Base-by-base conservation (phyloP, 2,329 filamentous ascomycete genomes). In the Dothideomycetes sp. region DNA sequence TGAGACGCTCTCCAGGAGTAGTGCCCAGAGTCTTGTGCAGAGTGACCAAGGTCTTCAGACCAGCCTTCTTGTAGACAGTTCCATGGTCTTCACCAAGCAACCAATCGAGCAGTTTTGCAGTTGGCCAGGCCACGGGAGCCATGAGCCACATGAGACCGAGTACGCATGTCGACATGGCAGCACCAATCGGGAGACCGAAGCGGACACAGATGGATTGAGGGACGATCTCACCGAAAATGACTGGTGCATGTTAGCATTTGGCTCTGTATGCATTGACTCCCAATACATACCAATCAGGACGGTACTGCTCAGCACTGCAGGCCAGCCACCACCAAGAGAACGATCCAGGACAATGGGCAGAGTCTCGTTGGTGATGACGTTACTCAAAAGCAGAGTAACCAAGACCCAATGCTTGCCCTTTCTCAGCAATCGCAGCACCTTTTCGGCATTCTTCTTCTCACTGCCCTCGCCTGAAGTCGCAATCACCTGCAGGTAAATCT, bases 381-480 rank as follows among this genome's bases (percentile, higher is more conserved):
- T 98, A 61, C 87, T 87, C 42, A 98, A 70, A 6, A 98, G 74
- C 18, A 98, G 68, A 3, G 91, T 96, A 40, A 98, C 91, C 43
- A 98, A 70, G 15, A 98, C 89, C 91, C 91, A 98, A 63, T 98
- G 91, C 62, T 98, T 98, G 53, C 91, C 91, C 53, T 76, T 82
- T 49, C 85, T 78, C 42, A 98, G 66, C 19, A 98, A 69, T 30
- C 78, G 72, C 51, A 91, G 72, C 9, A 98, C 91, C 49, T 78
- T 81, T 43, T 74, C 76, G 1, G 91, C 91, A 57, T 95, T 86
- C 57, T 79, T 85, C 55, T 80, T 81, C 64, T 96, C 89, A n/a
- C 79, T 71, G 41, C 82, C 86, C 61, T 85, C 81, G 32, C 83
- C 80, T 40, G 91, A 93, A 28, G 82, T 80, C 37, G 87, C 80